Conservation (phyloP, 2,329 filamentous ascomycete species). For the Sclerotinia sclerotiorum region DNA sequence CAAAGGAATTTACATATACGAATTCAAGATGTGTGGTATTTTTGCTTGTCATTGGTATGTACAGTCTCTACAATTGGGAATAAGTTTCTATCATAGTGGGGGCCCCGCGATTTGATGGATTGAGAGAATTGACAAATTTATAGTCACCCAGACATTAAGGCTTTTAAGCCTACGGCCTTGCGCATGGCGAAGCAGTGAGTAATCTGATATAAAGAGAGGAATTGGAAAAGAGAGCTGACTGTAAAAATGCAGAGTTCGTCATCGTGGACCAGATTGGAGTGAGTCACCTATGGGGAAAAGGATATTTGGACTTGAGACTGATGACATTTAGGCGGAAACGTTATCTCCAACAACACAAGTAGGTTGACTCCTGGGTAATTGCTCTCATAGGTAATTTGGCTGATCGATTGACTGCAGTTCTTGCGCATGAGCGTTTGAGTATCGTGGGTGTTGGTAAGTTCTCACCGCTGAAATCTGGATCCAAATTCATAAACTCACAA, state of each 20-base stretch:
- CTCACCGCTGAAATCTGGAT: not conserved
- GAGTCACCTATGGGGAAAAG: conserved; percentile 16
- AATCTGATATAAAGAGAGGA: too few species aligned
- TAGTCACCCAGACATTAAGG: conserved; percentile 70
- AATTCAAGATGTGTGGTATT: conserved; percentile 45
- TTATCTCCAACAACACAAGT: conserved; percentile 90
- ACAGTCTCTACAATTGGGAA: conserved; percentile 8
- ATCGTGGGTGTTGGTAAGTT: conserved; percentile 75
- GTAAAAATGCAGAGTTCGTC: conserved; percentile 48
- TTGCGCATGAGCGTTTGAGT: conserved; percentile 95
- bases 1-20: not conserved
- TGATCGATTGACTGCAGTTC: conserved; percentile 56
- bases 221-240: conserved; percentile 9
- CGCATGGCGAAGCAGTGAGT: conserved; percentile 89
- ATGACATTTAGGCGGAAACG: conserved; percentile 59
- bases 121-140: conserved; percentile 57
- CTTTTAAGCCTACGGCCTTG: conserved; percentile 93
- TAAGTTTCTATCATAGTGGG: conserved; percentile 20
- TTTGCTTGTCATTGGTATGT: conserved; percentile 74
- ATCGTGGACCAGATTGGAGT: conserved; percentile 97
- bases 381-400: conserved; percentile 13
- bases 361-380: conserved; percentile 41
- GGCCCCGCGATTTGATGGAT: conserved; percentile 25
- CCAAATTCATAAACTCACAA: conserved; percentile 17
- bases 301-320: conserved; percentile 14